A percentile compares a stretch with the other conserved stretches of the same genome.
These are phyloP conservation scores for Aspergillus leporis DNA, from an alignment of 495 filamentous ascomycete species.

Conservation along the genomic window DNA sequence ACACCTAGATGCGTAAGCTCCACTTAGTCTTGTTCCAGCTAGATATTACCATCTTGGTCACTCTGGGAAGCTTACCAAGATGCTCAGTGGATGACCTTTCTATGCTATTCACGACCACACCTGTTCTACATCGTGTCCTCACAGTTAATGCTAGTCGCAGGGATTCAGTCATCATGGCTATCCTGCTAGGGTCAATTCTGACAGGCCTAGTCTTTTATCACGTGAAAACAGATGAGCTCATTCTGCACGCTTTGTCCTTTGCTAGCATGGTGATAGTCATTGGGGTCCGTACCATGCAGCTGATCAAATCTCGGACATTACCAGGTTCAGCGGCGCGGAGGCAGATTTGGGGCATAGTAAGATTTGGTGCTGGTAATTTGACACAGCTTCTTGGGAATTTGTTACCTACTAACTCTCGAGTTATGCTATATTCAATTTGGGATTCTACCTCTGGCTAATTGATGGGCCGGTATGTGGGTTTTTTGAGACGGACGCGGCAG, in stretches of 20 bases:
- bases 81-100: slow-evolving; percentile 39
- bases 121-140: slow-evolving; percentile 31
- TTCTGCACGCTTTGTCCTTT: slow-evolving; percentile 30
- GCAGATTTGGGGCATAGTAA: slow-evolving; percentile 19
- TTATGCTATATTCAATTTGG: slow-evolving; percentile 30
- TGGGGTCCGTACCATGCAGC: slow-evolving; percentile 19
- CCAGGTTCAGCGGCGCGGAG: slow-evolving; percentile 15
- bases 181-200: slow-evolving; percentile 21
- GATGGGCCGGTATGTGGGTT: slow-evolving; percentile 26
- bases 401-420: neutral
- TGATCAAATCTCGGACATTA: slow-evolving; percentile 24
- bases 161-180: slow-evolving; percentile 17
- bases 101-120: slow-evolving; percentile 38
- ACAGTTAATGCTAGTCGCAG: slow-evolving; percentile 25
- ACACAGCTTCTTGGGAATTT: neutral
- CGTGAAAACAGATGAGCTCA: slow-evolving; percentile 35
- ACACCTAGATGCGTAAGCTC: slow-evolving; percentile 36
- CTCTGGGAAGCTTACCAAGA: no score
- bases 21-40: neutral
- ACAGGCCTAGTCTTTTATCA: slow-evolving; percentile 33
- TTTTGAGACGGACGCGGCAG: slow-evolving; percentile 17
- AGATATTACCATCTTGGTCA: no score
- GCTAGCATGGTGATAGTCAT: slow-evolving; percentile 28
- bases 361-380: slow-evolving; percentile 27
- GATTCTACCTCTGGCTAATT: slow-evolving; percentile 33